Conservation (phyloP, 129 eudicot species). For the Arctium lappa region DNA sequence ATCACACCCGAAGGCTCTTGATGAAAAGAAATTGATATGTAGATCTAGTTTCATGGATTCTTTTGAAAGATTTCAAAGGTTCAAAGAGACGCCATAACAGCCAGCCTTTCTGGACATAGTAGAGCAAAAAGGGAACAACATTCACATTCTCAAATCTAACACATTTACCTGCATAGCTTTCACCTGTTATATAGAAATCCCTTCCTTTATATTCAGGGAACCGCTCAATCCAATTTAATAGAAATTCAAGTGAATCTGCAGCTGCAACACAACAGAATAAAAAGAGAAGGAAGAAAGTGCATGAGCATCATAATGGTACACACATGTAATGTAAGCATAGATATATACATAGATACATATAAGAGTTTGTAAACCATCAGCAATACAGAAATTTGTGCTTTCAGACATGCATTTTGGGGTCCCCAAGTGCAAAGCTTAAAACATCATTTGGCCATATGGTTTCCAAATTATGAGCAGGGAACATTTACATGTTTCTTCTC, state of each 20-base stretch:
- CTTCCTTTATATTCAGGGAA: conserved; percentile 95
- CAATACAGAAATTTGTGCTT: too few relatives aligned
- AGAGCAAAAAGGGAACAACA: too few relatives aligned
- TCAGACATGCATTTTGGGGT: too few relatives aligned
- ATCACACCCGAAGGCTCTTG: not conserved
- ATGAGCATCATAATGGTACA: not conserved
- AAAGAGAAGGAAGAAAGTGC: not conserved
- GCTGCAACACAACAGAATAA: conserved; percentile 46
- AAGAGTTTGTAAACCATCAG: too few relatives aligned
- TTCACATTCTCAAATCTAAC: not conserved
- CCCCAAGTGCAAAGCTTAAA: too few relatives aligned
- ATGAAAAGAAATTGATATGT: not conserved
- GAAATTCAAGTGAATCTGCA: conserved; percentile 63
- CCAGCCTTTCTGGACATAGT: too few relatives aligned
- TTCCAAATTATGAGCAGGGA: too few relatives aligned
- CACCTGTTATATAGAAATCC: conserved; percentile 82
- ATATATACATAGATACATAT: too few relatives aligned
- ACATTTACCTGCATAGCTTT: conserved; percentile 85
- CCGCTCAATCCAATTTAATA: conserved; percentile 78
- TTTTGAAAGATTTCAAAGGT: not conserved
- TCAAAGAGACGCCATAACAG: not conserved
- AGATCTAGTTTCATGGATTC: too few relatives aligned
- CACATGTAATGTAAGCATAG: too few relatives aligned
- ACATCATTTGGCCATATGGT: too few relatives aligned
- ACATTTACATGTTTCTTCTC: too few relatives aligned